Base-by-base conservation (phyloP, 2,329 filamentous ascomycete genomes). In the Phyllosticta paracitricarpa region DNA sequence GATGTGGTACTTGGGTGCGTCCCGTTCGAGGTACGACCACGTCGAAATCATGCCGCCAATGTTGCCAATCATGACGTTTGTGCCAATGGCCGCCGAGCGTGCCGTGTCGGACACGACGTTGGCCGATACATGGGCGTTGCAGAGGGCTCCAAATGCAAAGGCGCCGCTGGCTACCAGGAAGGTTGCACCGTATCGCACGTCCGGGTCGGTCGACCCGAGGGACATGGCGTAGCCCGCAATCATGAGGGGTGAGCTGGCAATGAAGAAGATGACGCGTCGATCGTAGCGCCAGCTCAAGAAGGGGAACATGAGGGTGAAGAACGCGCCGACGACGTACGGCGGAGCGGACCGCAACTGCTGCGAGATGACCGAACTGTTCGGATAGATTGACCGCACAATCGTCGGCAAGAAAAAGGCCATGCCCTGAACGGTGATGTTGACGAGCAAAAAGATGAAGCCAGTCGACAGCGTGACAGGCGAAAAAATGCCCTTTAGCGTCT, bases 201-300 rank as follows among this genome's bases (percentile, higher is more conserved):
- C 73, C 0, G 77, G 2, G 5, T 65, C 57, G 10, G 71, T 72
- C 14, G 78, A 81, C 4, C 83, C 85, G 0, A 89, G 76, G 73
- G 89, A 89, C 79, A 89, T 85, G 69, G 83, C 82, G 71, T 89
- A 89, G 0, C 87, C 87, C 3, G 81, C 69, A 79, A 90, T 89
- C 65, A 86, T 82, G 5, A 89, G 70, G 0, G 86, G 86, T 0
- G 85, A 81, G 1, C 78, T 78, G 10, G 79, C 61, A 55, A 87
- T 79, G 68, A 89, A 80, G 70, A 88, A 84, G 54, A 86, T 76
- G 48, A 82, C 78, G 8, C 87, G 80, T 1, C 73, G 74, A 67
- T 89, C 85, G 61, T 80, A 75, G 12, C 81, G 79, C 81, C 83
- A 87, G 68, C 81, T 84, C 4, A 86, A 69, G 61, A 81, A 82